Evolutionary conservation across 2,329 filamentous ascomycete species (phyloP), one percentile per base, ranked within the genome.

Genomic region (Cordyceps fumosorosea): DNA sequence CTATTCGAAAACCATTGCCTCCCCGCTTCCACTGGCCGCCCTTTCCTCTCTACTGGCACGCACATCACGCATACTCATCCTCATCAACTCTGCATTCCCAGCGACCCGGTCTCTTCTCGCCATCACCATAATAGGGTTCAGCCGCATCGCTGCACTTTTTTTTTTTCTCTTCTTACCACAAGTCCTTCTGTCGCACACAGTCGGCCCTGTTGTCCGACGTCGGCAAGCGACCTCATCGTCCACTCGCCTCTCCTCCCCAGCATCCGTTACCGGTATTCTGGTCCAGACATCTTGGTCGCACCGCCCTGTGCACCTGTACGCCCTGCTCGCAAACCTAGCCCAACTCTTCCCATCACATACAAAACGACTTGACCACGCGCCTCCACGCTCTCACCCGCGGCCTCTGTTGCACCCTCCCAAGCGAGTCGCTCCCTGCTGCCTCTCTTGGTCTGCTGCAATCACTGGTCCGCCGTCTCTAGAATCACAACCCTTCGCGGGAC

Each of bases 251-350:
- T 60, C 50, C 50, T 47, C 26, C 37, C 51, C 24, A 55, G 44
- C 58, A 55, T 40, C 51, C 58, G 51, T 48, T 61, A 55, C 58
- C 58, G 42, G 58, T 29, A 32, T 48, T 61, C 58, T 61, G 58
- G 58, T 61, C 51, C 18, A 54, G 58, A 61, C 58, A 26, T 55
- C 29, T 54, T 29, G 51, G 58, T 61, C 34, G 40, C 58, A 61
- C 58, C 40, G 22, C 42, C 22, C 40, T 29, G 24, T 26, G 40
- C 29, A 54, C 42, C n/a, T 40, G 40, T 61, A 29, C 51, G 42
- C 51, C 58, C 58, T 40, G 50, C 51, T 32, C 50, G 58, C 51
- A 61, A 61, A 61, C 51, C 48, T 29, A 45, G 48, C 58, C 29
- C 32, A 22, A 37, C n/a, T 54, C 8, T 48, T 48, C 29, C 40